A percentile compares a stretch with the other conserved stretches of the same genome.
Evolutionary conservation across 78 protist species (phyloP).

Genomic region (Dictyostelium brefeldianum): DNA sequence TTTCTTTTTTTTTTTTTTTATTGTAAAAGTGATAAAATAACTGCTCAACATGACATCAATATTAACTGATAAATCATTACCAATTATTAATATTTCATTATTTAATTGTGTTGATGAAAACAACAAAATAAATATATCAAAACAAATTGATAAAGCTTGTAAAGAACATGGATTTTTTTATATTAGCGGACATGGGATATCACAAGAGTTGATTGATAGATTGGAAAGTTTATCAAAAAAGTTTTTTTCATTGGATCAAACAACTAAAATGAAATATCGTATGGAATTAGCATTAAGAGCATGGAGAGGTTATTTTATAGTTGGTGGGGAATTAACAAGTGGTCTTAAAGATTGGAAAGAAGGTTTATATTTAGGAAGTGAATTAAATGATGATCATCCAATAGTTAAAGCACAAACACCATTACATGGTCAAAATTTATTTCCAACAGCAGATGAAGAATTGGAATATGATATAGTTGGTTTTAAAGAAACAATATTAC

Average conservation of each 20-base stretch:
- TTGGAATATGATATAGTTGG: constrained; percentile 14
- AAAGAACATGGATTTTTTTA: constrained; percentile 69
- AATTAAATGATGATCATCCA: constrained; percentile 44
- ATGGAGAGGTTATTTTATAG: constrained; percentile 72
- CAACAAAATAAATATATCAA: not conserved
- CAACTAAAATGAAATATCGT: constrained; percentile 22
- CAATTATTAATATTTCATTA: constrained; percentile 19
- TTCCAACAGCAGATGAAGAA: not conserved
- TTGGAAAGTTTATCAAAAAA: constrained; percentile 40
- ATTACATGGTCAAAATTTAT: constrained; percentile 23
- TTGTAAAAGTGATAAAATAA: too few relatives aligned
- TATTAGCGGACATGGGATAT: constrained; percentile 58
- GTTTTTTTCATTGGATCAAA: constrained; percentile 31
- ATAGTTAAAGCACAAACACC: constrained; percentile 13
- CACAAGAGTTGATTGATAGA: constrained; percentile 28
- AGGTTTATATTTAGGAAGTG: constrained; percentile 70
- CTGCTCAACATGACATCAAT: too few relatives aligned
- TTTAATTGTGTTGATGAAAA: not conserved
- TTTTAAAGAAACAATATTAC: constrained; percentile 11
- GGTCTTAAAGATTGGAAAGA: constrained; percentile 63
- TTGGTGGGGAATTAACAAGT: constrained; percentile 71
- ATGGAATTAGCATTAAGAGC: constrained; percentile 63
- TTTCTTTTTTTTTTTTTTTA: too few relatives aligned
- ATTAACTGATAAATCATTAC: constrained; percentile 1
- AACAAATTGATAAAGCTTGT: constrained; percentile 9